These are phyloP conservation scores for Pestalotiopsis sp. DNA, from an alignment of 2,329 filamentous ascomycete genomes.

Conservation along the genomic window DNA sequence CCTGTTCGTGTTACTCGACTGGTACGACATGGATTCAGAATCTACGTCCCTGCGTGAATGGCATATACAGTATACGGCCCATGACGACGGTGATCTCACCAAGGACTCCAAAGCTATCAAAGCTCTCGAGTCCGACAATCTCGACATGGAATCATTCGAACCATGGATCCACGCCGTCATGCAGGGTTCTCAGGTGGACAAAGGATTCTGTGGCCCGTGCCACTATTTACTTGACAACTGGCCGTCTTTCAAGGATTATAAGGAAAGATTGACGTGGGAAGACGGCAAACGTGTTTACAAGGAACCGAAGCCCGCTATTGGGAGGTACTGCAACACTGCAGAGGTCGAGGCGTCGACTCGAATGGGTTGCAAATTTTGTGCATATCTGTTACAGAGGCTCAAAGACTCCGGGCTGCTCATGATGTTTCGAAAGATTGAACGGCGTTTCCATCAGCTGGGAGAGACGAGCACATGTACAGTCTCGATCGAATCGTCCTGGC, in stretches of 20 bases:
- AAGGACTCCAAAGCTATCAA: no score
- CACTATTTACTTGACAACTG: not conserved
- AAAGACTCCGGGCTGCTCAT: not conserved
- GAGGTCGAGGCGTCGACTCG: not conserved
- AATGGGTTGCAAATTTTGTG: not conserved
- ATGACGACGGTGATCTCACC: no score
- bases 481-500: no score
- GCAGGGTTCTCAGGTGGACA: no score
- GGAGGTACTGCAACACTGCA: not conserved
- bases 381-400: not conserved
- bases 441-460: not conserved
- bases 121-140: no score
- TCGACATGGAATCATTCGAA: no score
- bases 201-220: no score
- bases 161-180: no score
- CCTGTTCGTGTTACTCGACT: no score
- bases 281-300: not conserved
- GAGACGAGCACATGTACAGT: not conserved
- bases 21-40: no score
- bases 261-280: not conserved
- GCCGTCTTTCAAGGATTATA: accelerated
- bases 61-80: no score
- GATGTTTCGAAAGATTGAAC: not conserved
- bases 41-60: no score
- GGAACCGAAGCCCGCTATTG: not conserved